phyloP scores from a whole-genome alignment of 495 filamentous ascomycete species.

The Penicillium egyptiacum region DNA sequence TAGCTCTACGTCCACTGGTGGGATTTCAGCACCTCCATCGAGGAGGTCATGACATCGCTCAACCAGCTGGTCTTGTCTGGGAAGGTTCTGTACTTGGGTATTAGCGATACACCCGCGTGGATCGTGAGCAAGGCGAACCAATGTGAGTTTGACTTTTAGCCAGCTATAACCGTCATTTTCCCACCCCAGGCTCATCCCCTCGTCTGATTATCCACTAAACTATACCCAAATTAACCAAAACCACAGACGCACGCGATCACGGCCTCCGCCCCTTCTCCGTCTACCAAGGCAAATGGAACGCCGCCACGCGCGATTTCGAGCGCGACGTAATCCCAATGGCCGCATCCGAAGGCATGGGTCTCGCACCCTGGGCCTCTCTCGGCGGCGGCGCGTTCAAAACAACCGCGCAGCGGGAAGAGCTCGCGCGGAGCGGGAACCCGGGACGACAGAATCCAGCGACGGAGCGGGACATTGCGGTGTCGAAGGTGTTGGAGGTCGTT shows the following conservation, averaged over 20 bases:
- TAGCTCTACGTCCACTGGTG: constrained; percentile 61
- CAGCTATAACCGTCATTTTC: not conserved
- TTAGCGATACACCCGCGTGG: constrained; percentile 72
- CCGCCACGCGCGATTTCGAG: constrained; percentile 63
- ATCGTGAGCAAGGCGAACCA: constrained; percentile 66
- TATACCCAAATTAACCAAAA: not conserved
- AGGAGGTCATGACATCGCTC: constrained; percentile 69
- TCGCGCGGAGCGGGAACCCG: constrained; percentile 21
- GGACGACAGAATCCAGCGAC: constrained; percentile 20
- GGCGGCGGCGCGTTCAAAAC: constrained; percentile 52
- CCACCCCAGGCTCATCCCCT: not conserved
- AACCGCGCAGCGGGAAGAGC: constrained; percentile 21
- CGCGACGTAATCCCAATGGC: constrained; percentile 70
- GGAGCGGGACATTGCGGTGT: constrained; percentile 37
- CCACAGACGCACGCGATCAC: constrained; percentile 59
- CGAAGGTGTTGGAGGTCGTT: constrained; percentile 58
- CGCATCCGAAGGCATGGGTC: constrained; percentile 65
- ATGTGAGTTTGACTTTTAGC: constrained; percentile 15
- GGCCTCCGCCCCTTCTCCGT: constrained; percentile 64
- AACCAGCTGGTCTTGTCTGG: constrained; percentile 58
- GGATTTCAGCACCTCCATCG: constrained; percentile 63
- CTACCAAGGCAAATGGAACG: constrained; percentile 67
- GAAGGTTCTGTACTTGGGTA: constrained; percentile 70
- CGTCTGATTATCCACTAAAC: too few species aligned
- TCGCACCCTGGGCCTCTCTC: constrained; percentile 64